Evolutionary conservation across 495 filamentous ascomycete species (phyloP).

Genomic region (Penicillium herquei): DNA sequence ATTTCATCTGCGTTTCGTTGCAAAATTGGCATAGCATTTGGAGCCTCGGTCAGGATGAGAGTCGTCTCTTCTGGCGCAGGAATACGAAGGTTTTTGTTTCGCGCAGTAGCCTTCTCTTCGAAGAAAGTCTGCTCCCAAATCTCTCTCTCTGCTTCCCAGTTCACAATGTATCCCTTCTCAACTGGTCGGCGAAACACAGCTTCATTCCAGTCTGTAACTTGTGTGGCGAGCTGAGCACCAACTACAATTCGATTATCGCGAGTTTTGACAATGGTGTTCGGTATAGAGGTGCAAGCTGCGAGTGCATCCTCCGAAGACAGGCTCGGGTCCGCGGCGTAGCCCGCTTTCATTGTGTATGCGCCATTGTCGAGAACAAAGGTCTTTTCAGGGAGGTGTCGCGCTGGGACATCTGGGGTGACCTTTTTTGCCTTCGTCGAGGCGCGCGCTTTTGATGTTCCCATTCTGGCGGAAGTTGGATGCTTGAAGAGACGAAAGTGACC

Average conservation of each 20-base stretch:
- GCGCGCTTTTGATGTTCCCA: slow-evolving; percentile 41
- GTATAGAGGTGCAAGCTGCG: slow-evolving; percentile 63
- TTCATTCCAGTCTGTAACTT: slow-evolving; percentile 86
- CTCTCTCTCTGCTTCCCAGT: slow-evolving; percentile 94
- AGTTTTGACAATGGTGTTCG: slow-evolving; percentile 84
- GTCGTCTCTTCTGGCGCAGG: slow-evolving; percentile 68
- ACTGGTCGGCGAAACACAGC: slow-evolving; percentile 84
- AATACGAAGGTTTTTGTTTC: slow-evolving; percentile 35
- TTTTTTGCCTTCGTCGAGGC: slow-evolving; percentile 28
- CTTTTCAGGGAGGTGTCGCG: slow-evolving; percentile 50
- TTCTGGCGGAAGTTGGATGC: slow-evolving; percentile 12
- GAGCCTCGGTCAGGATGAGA: slow-evolving; percentile 82
- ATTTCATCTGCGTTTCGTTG: slow-evolving; percentile 94
- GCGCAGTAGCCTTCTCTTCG: slow-evolving; percentile 61
- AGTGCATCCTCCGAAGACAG: slow-evolving; percentile 39
- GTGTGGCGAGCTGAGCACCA: slow-evolving; percentile 69
- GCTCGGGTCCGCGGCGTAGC: slow-evolving; percentile 57
- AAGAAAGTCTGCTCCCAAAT: slow-evolving; percentile 94
- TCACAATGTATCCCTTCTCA: slow-evolving; percentile 93
- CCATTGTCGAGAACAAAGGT: slow-evolving; percentile 95
- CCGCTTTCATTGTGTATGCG: slow-evolving; percentile 89
- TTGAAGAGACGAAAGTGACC: neutral
- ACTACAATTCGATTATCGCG: slow-evolving; percentile 76
- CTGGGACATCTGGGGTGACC: slow-evolving; percentile 8
- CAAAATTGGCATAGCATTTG: slow-evolving; percentile 77